These are phyloP conservation scores for Fomitopsis palustris DNA, from an alignment of 1,284 basidiomycete species.

Conservation along the genomic window DNA sequence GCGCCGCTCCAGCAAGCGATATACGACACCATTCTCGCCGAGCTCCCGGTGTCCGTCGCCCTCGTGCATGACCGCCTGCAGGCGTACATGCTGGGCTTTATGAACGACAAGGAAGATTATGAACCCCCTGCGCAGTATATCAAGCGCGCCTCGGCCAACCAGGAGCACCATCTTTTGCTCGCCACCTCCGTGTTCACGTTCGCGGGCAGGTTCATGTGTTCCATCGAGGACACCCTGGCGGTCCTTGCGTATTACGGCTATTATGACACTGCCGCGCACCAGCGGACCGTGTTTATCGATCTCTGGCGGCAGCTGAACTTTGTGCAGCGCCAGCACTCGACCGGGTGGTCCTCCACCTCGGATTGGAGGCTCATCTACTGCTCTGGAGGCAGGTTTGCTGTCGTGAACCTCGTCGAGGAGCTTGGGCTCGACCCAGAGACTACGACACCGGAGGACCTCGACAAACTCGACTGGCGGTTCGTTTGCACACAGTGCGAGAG, in stretches of 20 bases:
- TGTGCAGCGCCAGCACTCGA: background rate
- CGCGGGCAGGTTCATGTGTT: background rate
- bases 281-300: background rate
- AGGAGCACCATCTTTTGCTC: background rate
- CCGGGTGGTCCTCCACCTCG: background rate
- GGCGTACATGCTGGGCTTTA: background rate
- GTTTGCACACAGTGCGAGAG: background rate
- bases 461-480: background rate
- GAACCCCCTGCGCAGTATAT: background rate
- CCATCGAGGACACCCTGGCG: background rate
- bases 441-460: background rate
- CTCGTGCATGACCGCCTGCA: background rate
- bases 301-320: background rate
- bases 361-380: background rate
- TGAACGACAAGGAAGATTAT: background rate
- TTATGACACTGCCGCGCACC: background rate
- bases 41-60: background rate
- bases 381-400: background rate
- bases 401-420: background rate
- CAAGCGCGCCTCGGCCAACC: background rate
- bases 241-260: background rate
- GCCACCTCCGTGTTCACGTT: background rate
- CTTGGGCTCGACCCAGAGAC: background rate
- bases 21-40: background rate
- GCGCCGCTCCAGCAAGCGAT: background rate